Conservation (phyloP, 805 yeast species). For the Citeromyces nyonsensis region DNA sequence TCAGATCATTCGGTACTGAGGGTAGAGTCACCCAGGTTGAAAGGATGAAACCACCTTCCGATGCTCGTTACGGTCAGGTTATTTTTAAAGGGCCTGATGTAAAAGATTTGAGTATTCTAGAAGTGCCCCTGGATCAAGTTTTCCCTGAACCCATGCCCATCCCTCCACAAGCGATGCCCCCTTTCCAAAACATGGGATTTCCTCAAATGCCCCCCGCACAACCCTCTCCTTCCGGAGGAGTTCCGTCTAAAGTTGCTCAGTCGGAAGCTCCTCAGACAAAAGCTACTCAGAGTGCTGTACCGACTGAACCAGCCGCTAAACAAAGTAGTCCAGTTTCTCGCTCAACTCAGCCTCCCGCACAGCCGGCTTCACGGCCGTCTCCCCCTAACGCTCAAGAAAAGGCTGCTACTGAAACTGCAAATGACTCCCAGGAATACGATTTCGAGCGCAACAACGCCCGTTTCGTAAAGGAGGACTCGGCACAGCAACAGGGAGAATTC, state of each 20-base stretch:
- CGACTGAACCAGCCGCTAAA: too few species aligned
- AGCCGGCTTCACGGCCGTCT: slow-evolving; percentile 4
- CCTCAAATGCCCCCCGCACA: slow-evolving; percentile 1
- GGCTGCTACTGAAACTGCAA: slow-evolving; percentile 6
- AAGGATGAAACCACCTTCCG: slow-evolving; percentile 55
- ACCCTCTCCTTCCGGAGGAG: slow-evolving; percentile 6
- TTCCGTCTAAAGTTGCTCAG: too few species aligned
- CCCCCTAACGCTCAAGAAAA: slow-evolving; percentile 6
- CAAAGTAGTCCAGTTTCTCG: too few species aligned
- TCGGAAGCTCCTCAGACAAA: too few species aligned
- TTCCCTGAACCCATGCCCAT: slow-evolving; percentile 31
- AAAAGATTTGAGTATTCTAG: slow-evolving; percentile 75
- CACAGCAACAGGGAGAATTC: slow-evolving; percentile 17
- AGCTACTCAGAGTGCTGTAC: too few species aligned
- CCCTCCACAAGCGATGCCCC: slow-evolving; percentile 13
- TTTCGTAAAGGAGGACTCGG: slow-evolving; percentile 31
- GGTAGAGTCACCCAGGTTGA: slow-evolving; percentile 65
- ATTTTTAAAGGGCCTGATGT: slow-evolving; percentile 89
- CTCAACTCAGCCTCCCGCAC: too few species aligned
- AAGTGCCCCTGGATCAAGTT: slow-evolving; percentile 48
- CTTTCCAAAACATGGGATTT: slow-evolving; percentile 8
- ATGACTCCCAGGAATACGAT: slow-evolving; percentile 39
- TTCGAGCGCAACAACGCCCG: slow-evolving; percentile 63
- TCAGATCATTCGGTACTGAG: slow-evolving; percentile 82
- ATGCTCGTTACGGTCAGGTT: slow-evolving; percentile 55